These are phyloP conservation scores for Quercus lobata DNA, from an alignment of 331 rosid genomes.

Conservation along the genomic window DNA sequence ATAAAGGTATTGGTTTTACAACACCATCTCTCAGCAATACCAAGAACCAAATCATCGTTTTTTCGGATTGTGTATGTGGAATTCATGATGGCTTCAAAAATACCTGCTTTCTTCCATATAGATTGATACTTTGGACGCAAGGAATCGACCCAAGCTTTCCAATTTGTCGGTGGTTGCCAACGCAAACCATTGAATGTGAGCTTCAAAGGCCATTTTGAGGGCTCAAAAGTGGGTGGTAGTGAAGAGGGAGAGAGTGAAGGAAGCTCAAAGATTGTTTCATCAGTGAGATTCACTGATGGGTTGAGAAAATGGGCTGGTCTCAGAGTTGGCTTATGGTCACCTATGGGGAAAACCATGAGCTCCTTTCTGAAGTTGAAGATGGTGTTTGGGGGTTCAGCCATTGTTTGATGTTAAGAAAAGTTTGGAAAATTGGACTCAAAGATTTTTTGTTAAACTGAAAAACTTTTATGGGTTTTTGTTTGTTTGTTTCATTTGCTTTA, in stretches of 20 bases:
- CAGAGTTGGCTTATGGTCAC: neutral
- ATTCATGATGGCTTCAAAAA: slow-evolving; percentile 38
- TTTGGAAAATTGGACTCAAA: neutral
- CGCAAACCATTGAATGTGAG: slow-evolving; percentile 1
- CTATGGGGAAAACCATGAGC: slow-evolving; percentile 2
- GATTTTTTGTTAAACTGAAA: neutral
- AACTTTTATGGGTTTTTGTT: too few species aligned
- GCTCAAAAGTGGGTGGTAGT: neutral
- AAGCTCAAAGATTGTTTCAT: neutral
- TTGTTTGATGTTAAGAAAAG: neutral
- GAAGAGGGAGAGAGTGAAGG: neutral
- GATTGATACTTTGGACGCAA: neutral
- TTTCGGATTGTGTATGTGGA: neutral
- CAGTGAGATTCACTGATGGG: neutral
- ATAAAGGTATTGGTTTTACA: slow-evolving; percentile 30
- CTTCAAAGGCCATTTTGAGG: neutral
- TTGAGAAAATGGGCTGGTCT: slow-evolving; percentile 4
- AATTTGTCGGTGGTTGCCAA: neutral
- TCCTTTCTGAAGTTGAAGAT: slow-evolving; percentile 1
- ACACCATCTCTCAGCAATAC: slow-evolving; percentile 42
- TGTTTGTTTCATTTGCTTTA: too few species aligned
- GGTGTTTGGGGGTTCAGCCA: neutral
- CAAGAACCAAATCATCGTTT: slow-evolving; percentile 12
- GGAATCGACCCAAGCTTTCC: neutral
- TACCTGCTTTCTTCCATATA: slow-evolving; percentile 21